A percentile compares a stretch with the other conserved stretches of the same genome.
Evolutionary conservation across 495 filamentous ascomycete species (phyloP).

Genomic region (Cenococcum geophilum): DNA sequence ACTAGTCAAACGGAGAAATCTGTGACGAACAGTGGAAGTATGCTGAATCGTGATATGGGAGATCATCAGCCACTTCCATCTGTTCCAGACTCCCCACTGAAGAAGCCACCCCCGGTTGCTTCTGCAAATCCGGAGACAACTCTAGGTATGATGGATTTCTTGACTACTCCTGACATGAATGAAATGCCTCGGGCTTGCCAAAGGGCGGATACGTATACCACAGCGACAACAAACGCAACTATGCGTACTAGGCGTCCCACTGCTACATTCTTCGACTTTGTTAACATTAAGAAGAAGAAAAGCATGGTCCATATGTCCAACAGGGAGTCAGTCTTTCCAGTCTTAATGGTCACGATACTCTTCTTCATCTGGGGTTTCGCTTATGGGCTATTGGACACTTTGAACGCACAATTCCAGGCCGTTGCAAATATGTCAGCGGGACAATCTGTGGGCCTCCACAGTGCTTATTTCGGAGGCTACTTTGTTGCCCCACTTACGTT

Average conservation of each 20-base stretch:
- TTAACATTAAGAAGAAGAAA: constrained; percentile 68
- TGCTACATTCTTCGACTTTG: constrained; percentile 67
- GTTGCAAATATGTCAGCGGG: constrained; percentile 35
- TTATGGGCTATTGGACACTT: constrained; percentile 40
- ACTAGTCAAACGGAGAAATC: constrained; percentile 33
- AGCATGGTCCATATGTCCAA: constrained; percentile 53
- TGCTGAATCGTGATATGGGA: background rate
- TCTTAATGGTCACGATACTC: constrained; percentile 40
- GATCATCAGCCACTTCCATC: background rate
- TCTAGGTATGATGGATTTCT: constrained; percentile 52
- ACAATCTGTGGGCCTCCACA: constrained; percentile 54
- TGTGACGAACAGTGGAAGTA: background rate
- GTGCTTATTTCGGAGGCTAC: constrained; percentile 61
- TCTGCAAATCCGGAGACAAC: background rate
- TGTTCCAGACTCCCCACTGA: background rate
- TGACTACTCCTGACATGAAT: constrained; percentile 50
- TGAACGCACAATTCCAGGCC: constrained; percentile 39
- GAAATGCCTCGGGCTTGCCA: constrained; percentile 24
- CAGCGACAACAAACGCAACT: constrained; percentile 31
- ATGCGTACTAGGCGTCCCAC: constrained; percentile 35
- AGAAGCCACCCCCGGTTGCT: background rate
- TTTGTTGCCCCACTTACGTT: constrained; percentile 53
- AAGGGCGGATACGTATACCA: constrained; percentile 25
- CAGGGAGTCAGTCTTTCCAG: constrained; percentile 38
- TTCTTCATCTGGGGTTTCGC: constrained; percentile 46